phyloP scores from a whole-genome alignment of 371 early-diverging fungal genomes.

The Massospora cicadina region DNA sequence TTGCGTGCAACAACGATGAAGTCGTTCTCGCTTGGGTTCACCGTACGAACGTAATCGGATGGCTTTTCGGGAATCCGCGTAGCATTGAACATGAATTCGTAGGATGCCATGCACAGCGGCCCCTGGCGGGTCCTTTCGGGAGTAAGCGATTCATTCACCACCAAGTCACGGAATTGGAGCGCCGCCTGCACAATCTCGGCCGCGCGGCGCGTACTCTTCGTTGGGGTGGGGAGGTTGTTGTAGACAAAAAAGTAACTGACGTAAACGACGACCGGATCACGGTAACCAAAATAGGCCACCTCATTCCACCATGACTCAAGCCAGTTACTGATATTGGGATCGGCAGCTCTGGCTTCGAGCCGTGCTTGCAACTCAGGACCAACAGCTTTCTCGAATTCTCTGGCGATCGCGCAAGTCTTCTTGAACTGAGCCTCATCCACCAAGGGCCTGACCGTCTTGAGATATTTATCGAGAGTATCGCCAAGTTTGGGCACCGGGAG shows the following conservation, averaged over 20 bases:
- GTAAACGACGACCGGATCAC: conserved; percentile 84
- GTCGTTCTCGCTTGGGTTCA: conserved; percentile 55
- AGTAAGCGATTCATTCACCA: conserved; percentile 56
- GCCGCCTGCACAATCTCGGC: conserved; percentile 77
- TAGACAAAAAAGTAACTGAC: conserved; percentile 71
- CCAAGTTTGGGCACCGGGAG: conserved; percentile 77
- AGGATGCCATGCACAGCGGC: conserved; percentile 79
- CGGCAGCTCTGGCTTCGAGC: conserved; percentile 42
- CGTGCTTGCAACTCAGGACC: conserved; percentile 71
- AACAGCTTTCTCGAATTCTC: conserved; percentile 65
- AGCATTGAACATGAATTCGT: conserved; percentile 91
- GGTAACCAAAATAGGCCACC: conserved; percentile 79
- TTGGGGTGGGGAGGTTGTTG: conserved; percentile 49
- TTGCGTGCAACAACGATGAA: conserved; percentile 76
- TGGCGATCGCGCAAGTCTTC: conserved; percentile 43
- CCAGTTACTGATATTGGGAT: conserved; percentile 61
- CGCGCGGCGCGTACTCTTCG: conserved; percentile 34
- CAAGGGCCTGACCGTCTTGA: conserved; percentile 55
- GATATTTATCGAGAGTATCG: conserved; percentile 64
- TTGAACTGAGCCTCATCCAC: conserved; percentile 49
- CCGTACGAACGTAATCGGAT: conserved; percentile 51
- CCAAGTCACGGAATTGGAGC: conserved; percentile 62
- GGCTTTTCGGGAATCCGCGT: conserved; percentile 79
- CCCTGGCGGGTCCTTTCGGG: conserved; percentile 66
- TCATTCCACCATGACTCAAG: conserved; percentile 94